Evolutionary conservation across 75 land plant genomes (phyloP).

Genomic region (Pseudotsuga menziesii): DNA sequence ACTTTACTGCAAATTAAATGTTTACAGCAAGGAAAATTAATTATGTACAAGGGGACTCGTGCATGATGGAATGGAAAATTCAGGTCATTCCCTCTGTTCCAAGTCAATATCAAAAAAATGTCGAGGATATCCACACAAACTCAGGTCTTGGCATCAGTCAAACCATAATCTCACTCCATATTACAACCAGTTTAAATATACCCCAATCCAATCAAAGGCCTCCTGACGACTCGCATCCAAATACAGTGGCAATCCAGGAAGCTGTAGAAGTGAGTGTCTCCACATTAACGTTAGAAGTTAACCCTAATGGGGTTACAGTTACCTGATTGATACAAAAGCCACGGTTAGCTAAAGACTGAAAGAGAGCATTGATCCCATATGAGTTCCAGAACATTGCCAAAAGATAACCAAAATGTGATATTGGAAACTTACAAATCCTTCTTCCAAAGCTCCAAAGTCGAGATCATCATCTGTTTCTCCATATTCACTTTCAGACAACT

Average conservation of each 20-base stretch:
- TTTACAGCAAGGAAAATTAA: background rate
- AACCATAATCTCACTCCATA: background rate
- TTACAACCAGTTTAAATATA: background rate
- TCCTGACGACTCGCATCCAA: background rate
- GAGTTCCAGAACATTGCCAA: background rate
- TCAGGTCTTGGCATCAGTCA: slow-evolving; percentile 6
- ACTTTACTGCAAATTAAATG: background rate
- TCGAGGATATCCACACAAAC: slow-evolving; percentile 1
- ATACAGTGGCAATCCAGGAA: slow-evolving; percentile 2
- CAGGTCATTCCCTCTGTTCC: slow-evolving; percentile 4
- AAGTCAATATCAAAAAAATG: slow-evolving; percentile 7
- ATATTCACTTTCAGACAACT: background rate
- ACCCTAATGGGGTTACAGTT: slow-evolving; percentile 4
- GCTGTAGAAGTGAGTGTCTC: slow-evolving; percentile 8
- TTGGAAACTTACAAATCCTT: slow-evolving; percentile 8
- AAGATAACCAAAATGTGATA: background rate
- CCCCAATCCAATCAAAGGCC: slow-evolving; percentile 9
- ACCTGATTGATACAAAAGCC: background rate
- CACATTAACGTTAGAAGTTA: slow-evolving; percentile 9
- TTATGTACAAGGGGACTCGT: slow-evolving; percentile 3
- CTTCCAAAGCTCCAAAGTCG: slow-evolving; percentile 8
- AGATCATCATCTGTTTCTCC: slow-evolving; percentile 10
- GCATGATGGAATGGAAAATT: background rate
- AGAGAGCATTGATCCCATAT: background rate
- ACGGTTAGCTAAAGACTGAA: background rate